These are phyloP conservation scores for Zasmidium cellare DNA, from an alignment of 2,329 filamentous ascomycete genomes.

Conservation along the genomic window DNA sequence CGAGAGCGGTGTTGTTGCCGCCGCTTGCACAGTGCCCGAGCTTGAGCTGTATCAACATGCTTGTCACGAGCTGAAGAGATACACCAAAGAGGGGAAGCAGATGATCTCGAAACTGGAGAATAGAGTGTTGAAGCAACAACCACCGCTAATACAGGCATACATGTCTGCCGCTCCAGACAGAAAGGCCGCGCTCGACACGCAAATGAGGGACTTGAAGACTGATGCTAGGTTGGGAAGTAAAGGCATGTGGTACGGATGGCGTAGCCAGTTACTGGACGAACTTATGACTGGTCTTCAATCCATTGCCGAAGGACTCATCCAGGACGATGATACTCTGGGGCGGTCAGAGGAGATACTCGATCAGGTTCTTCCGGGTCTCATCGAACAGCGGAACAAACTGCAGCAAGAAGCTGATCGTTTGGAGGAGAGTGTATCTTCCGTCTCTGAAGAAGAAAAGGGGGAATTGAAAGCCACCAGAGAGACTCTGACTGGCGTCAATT, in stretches of 20 bases:
- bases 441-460: slow-evolving; percentile 77
- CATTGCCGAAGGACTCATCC: slow-evolving; percentile 73
- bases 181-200: slow-evolving; percentile 85
- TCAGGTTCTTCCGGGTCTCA: slow-evolving; percentile 64
- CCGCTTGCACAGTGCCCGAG: slow-evolving; percentile 88
- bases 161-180: slow-evolving; percentile 80
- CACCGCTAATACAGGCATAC: slow-evolving; percentile 88
- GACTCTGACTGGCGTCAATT: slow-evolving; percentile 64
- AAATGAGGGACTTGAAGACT: slow-evolving; percentile 96
- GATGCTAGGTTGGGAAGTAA: slow-evolving; percentile 88
- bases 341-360: slow-evolving; percentile 70
- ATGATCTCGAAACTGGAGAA: slow-evolving; percentile 89
- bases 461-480: slow-evolving; percentile 74
- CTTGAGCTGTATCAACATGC: slow-evolving; percentile 92
- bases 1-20: slow-evolving; percentile 80
- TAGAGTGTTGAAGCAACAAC: slow-evolving; percentile 87
- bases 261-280: slow-evolving; percentile 80
- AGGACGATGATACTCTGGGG: slow-evolving; percentile 66
- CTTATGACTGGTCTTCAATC: slow-evolving; percentile 77
- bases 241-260: slow-evolving; percentile 98
- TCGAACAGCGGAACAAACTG: slow-evolving; percentile 62
- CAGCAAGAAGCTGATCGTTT: slow-evolving; percentile 63
- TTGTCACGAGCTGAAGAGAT: slow-evolving; percentile 92
- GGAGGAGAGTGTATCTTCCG: slow-evolving; percentile 69
- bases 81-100: slow-evolving; percentile 87